phyloP scores from a whole-genome alignment of 129 eudicot genomes.

The Flaveria linearis region DNA sequence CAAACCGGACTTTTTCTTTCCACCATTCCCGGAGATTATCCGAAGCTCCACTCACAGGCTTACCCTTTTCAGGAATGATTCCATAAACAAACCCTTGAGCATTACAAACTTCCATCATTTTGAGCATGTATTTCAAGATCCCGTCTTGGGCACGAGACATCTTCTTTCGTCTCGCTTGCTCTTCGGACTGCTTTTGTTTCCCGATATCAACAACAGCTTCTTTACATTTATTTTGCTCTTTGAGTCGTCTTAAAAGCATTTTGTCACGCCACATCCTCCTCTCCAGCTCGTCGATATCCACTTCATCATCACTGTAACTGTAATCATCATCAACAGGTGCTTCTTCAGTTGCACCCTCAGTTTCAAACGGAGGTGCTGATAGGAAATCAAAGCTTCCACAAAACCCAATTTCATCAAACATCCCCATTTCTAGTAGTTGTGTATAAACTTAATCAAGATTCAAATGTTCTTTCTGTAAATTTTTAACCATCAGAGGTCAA shows the following conservation, averaged over 20 bases:
- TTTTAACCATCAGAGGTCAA: not conserved
- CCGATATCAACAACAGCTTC: constrained; percentile 30
- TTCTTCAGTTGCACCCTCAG: constrained; percentile 9
- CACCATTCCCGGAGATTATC: constrained; percentile 82
- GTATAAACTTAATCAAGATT: constrained; percentile 13
- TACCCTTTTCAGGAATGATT: constrained; percentile 76
- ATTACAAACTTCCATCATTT: constrained; percentile 46
- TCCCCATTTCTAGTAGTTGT: not conserved
- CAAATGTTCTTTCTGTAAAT: not conserved
- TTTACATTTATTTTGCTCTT: constrained; percentile 51
- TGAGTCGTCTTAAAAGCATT: constrained; percentile 57
- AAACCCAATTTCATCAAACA: constrained; percentile 37
- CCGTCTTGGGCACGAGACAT: constrained; percentile 41
- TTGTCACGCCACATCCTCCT: constrained; percentile 78
- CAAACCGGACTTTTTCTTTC: constrained; percentile 80
- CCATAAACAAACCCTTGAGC: constrained; percentile 66
- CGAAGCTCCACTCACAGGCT: constrained; percentile 75
- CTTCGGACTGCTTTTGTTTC: constrained; percentile 34
- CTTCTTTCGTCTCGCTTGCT: constrained; percentile 38
- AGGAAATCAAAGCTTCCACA: constrained; percentile 33
- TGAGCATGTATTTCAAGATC: constrained; percentile 40
- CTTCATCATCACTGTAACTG: constrained; percentile 47
- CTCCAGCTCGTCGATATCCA: constrained; percentile 77
- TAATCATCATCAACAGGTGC: constrained; percentile 17
- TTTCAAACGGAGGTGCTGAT: constrained; percentile 23